A percentile compares a stretch with the other conserved stretches of the same genome.
phyloP scores from a whole-genome alignment of 305 asterid genomes.

The Nicotiana rustica region DNA sequence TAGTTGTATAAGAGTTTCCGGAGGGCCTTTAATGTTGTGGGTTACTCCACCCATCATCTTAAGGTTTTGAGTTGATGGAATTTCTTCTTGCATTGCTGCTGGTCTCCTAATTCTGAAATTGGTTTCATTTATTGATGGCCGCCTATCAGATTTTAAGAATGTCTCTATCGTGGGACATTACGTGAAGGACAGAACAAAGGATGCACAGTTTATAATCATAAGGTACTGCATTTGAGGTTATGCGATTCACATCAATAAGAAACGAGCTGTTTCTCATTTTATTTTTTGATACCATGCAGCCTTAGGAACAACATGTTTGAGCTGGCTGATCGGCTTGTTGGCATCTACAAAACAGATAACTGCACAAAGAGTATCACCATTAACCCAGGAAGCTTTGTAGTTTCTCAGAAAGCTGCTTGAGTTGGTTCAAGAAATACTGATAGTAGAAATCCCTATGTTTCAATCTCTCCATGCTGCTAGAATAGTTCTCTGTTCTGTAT shows the following conservation, averaged over 20 bases:
- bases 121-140: background rate
- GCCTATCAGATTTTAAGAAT: constrained; percentile 79
- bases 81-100: background rate
- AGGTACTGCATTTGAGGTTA: constrained; percentile 50
- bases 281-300: constrained; percentile 49
- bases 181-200: constrained; percentile 97
- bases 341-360: constrained; percentile 92
- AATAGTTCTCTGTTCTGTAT: background rate
- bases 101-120: background rate
- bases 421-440: background rate
- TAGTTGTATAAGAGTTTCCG: no score
- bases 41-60: background rate
- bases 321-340: constrained; percentile 94
- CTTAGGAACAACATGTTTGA: constrained; percentile 97
- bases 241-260: constrained; percentile 6
- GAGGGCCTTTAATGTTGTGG: background rate
- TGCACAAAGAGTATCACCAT: constrained; percentile 97
- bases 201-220: constrained; percentile 95
- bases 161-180: constrained; percentile 98
- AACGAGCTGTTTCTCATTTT: constrained; percentile 21
- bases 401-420: constrained; percentile 68
- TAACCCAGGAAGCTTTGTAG: constrained; percentile 93
- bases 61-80: background rate
- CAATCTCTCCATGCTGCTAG: background rate
- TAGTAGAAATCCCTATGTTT: background rate